Percentiles rank a stretch among this genome's conserved stretches.
These are phyloP conservation scores for Picochlorum sp. DNA, from an alignment of 139 green algal species.

Conservation along the genomic window DNA sequence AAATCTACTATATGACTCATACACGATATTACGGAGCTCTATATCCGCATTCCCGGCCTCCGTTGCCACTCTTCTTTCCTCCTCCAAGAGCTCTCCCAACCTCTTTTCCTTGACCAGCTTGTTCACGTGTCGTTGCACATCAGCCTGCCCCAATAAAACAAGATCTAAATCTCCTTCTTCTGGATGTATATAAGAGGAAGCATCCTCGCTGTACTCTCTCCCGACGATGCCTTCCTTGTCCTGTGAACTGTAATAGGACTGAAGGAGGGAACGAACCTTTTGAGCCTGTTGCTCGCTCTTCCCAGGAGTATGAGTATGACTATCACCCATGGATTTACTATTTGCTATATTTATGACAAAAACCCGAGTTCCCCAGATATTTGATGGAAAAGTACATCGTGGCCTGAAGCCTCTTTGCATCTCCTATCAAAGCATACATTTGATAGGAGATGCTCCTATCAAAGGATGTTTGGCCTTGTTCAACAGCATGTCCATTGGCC, in stretches of 20 bases:
- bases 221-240: slow-evolving; percentile 1
- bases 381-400: no score
- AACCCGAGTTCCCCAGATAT: no score
- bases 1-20: slow-evolving; percentile 99
- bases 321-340: no score
- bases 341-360: no score
- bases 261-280: slow-evolving; percentile 51
- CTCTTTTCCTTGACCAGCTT: slow-evolving; percentile 22
- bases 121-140: slow-evolving; percentile 17
- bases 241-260: slow-evolving; percentile 59
- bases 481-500: no score
- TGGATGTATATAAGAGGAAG: no score
- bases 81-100: slow-evolving; percentile 21
- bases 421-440: no score
- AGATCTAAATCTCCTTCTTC: no score
- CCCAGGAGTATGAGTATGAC: background rate
- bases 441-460: no score
- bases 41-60: slow-evolving; percentile 88
- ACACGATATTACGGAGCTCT: slow-evolving; percentile 95
- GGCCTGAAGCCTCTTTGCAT: no score
- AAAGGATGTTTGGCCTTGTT: no score
- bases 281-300: slow-evolving; percentile 14
- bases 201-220: background rate
- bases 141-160: background rate
- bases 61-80: slow-evolving; percentile 66